Evolutionary conservation across 352 stramenopile genomes (phyloP), one percentile per base, ranked within the genome.

Genomic region (Phytophthora vignae): DNA sequence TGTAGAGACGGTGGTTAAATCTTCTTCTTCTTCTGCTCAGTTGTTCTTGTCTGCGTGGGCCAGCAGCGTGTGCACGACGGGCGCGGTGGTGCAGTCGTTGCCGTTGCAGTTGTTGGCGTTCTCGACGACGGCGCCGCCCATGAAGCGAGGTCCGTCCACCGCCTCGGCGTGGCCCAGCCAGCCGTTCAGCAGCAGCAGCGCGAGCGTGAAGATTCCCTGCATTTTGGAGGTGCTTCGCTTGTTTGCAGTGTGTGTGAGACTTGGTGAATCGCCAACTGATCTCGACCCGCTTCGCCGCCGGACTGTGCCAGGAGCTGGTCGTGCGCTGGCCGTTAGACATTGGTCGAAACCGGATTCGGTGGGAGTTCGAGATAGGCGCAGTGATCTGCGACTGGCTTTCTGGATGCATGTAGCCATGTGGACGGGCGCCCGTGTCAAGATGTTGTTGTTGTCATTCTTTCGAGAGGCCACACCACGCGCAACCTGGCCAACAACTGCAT

Each of bases 151-250:
- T 0, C 21, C 54, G 7, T 57, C 44, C 3, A 50, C 67, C 46
- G 72, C 67, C 3, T 42, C 40, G 57, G 61, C 22, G 33, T 54
- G 50, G 44, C 61, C 60, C 19, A 71, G 12, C 67, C 68, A 77
- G 38, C 74, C 54, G 62, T 78, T 82, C 25, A 84, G 74, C 36
- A 76, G 71, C 49, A 76, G 60, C 50, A 84, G 65, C 54, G 77
- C 71, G 67, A 84, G 71, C 21, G 74, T 78, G 71, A 84, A 84
- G 64, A 84, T 70, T 29, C 67, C 74, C 60, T 84, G 77, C 77
- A 84, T n/a, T 84, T 21, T 12, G 21, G 25, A 19, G 25, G 21
- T 50, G 29, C 10, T 33, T 9, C 6, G 29, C 29, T 8, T 33
- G 29, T 9, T 8, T 33, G 29, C 29, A 33, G 29, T 33, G 29